Base-by-base conservation (phyloP, 768 basidiomycete species). In the Leccinum disarticulatum region DNA sequence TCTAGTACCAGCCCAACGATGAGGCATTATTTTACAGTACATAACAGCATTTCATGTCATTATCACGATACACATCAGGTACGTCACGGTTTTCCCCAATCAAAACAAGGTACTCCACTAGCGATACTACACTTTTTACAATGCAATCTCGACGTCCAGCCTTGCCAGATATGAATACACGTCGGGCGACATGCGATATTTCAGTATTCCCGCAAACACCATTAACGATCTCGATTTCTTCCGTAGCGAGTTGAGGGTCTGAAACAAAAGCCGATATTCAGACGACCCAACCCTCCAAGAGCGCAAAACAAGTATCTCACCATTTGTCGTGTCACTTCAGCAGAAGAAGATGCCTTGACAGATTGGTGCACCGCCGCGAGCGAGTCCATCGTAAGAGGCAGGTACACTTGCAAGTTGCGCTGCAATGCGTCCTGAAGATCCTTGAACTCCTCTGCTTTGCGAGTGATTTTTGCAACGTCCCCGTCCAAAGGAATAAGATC, bases 351-450 rank as follows among this genome's bases (percentile, higher is more conserved):
- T 11, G 79, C 76, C 73, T 96, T 96, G 58, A 86, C 77, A 59
- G 83, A 84, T 58, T 88, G 88, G 66, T 96, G 90, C 15, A 95
- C 83, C 14, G 82, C 86, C 52, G 90, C 88, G 28, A 98, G 84
- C 30, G 88, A 85, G 69, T 95, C 93, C 97, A 98, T 99, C 22
- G 93, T 90, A 41, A 94, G 82, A 35, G 91, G 84, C 52, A 98
- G 81, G 72, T 97, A 91, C 2, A 85, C 83, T 67, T 93, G 93
- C 72, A 98, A 74, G 76, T 96, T 98, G 64, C 90, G 85, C 67
- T 95, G 91, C 67, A 97, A 77, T 2, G 91, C 83, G 65, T 96
- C 92, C 57, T 96, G 89, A 17, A 90, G 75, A 55, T 93, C 86
- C 70, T 88, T 88, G 77, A 98, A 95, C 66, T 94, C 90, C 69